Evolutionary conservation across 2,329 filamentous ascomycete species (phyloP).

Genomic region (Beauveria sp.): DNA sequence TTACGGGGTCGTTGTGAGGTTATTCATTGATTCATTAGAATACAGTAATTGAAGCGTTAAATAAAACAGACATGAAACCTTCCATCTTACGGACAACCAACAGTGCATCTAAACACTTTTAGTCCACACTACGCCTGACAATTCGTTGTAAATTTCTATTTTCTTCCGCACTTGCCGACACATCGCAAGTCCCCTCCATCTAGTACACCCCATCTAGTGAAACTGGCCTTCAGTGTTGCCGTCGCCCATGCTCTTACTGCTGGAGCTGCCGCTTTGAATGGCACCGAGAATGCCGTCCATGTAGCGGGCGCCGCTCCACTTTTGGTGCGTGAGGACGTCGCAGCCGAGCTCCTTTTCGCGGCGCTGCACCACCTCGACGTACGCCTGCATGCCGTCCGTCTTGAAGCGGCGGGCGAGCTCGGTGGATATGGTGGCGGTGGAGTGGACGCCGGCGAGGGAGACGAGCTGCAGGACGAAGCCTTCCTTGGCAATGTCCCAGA

Average conservation of each 20-base stretch:
- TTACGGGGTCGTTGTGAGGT: no score
- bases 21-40: no score
- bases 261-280: conserved; percentile 85
- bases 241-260: conserved; percentile 88
- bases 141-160: neutral
- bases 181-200: no score
- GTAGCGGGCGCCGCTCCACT: conserved; percentile 64
- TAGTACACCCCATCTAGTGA: conserved; percentile 18
- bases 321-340: conserved; percentile 92
- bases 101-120: no score
- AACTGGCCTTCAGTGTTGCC: conserved; percentile 81
- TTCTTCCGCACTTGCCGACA: neutral
- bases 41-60: no score
- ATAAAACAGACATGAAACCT: no score
- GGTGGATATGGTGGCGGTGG: conserved; percentile 55
- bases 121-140: no score
- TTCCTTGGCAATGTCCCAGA: conserved; percentile 91
- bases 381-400: conserved; percentile 90
- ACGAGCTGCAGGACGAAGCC: conserved; percentile 68
- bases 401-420: conserved; percentile 80
- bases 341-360: conserved; percentile 85
- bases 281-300: conserved; percentile 85
- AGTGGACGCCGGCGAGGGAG: conserved; percentile 59
- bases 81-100: no score
- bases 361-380: conserved; percentile 87